Evolutionary conservation across 495 filamentous ascomycete genomes (phyloP).

Genomic region (Evansstolkia leycettana): DNA sequence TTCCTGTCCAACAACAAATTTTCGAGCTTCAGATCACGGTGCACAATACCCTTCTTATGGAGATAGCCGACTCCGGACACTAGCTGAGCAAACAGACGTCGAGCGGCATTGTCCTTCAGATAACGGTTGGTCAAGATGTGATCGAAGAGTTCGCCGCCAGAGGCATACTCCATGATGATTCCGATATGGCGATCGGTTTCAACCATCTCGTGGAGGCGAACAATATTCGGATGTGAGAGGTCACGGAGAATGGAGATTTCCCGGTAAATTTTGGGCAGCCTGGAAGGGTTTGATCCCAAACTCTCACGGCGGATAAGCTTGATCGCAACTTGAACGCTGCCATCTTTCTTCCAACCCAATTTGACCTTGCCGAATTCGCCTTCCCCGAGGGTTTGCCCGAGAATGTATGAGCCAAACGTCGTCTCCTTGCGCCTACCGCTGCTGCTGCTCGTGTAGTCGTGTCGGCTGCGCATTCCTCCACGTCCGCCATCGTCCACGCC

Average conservation of each 20-base stretch:
- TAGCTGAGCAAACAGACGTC: slow-evolving; percentile 87
- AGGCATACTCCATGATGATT: slow-evolving; percentile 97
- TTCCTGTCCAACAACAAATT: slow-evolving; percentile 94
- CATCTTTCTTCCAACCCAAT: slow-evolving; percentile 96
- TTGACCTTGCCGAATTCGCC: slow-evolving; percentile 99
- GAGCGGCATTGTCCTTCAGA: slow-evolving; percentile 82
- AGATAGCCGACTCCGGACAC: slow-evolving; percentile 96
- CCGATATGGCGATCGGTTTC: slow-evolving; percentile 94
- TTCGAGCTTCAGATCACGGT: slow-evolving; percentile 94
- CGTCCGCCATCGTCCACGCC: slow-evolving; percentile 50
- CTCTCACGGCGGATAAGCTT: slow-evolving; percentile 92
- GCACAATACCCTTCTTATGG: slow-evolving; percentile 98
- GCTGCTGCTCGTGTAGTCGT: slow-evolving; percentile 54
- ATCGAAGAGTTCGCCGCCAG: slow-evolving; percentile 94
- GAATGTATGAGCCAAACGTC: slow-evolving; percentile 85
- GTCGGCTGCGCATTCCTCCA: slow-evolving; percentile 54
- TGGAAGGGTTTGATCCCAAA: slow-evolving; percentile 71
- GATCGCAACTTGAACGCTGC: slow-evolving; percentile 89
- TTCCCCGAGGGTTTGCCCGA: slow-evolving; percentile 95
- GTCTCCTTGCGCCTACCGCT: slow-evolving; percentile 55
- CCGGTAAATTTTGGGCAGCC: slow-evolving; percentile 91
- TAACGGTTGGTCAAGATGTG: slow-evolving; percentile 95
- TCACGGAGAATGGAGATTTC: slow-evolving; percentile 85
- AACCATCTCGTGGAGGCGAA: slow-evolving; percentile 94
- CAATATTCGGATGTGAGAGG: slow-evolving; percentile 90